Conservation (phyloP, 306 rosid genomes). For the Quercus mongolica region DNA sequence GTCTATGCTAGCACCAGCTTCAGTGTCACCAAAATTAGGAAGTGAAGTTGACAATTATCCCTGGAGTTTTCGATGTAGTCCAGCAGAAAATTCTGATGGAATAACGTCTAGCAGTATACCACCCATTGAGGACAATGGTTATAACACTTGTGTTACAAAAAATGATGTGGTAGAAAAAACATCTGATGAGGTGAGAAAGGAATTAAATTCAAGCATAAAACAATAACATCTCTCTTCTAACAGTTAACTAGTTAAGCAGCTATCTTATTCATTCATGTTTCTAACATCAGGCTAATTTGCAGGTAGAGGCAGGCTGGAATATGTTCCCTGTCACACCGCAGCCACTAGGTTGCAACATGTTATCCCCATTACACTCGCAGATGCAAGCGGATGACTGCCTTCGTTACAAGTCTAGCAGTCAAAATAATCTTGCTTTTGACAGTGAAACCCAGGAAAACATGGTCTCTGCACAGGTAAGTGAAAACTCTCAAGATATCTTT, state of each 20-base stretch:
- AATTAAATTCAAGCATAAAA: not conserved
- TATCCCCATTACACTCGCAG: conserved; percentile 54
- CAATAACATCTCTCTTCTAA: too few species aligned
- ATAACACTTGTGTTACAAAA: conserved; percentile 26
- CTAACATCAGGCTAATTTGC: conserved; percentile 24
- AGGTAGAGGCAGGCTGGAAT: conserved; percentile 22
- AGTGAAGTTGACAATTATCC: too few species aligned
- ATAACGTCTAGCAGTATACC: conserved; percentile 30
- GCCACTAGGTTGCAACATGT: conserved; percentile 41
- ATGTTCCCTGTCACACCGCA: not conserved
- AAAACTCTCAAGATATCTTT: conserved; percentile 16
- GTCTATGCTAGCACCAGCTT: too few species aligned
- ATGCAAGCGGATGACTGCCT: conserved; percentile 40
- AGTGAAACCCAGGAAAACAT: too few species aligned
- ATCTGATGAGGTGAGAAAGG: conserved; percentile 37
- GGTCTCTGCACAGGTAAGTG: conserved; percentile 45
- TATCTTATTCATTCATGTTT: too few species aligned
- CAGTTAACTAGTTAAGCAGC: not conserved
- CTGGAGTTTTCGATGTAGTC: not conserved
- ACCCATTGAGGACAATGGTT: conserved; percentile 30
- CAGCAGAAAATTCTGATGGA: conserved; percentile 36
- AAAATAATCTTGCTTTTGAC: not conserved
- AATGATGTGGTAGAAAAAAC: conserved; percentile 9
- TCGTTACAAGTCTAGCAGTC: conserved; percentile 22
- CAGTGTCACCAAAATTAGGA: too few species aligned